phyloP scores from a whole-genome alignment of 129 eudicot species.

The carrot (Daucus carota) region DH1_v3.0 NC_030381.2:48899501-48900000 shows the following conservation, averaged over 20 bases:
- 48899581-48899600: constrained; percentile 97
- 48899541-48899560: constrained; percentile 96
- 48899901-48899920: too few species aligned
- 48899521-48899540: constrained; percentile 95
- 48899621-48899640: constrained; percentile 92
- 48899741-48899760: constrained; percentile 83
- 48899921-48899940: background rate
- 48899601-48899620: constrained; percentile 80
- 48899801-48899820: constrained; percentile 64
- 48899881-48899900: background rate
- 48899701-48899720: constrained; percentile 94
- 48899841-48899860: background rate
- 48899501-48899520: constrained; percentile 87
- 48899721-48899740: constrained; percentile 88
- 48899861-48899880: background rate
- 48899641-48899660: constrained; percentile 99
- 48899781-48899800: constrained; percentile 79
- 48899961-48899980: too few species aligned
- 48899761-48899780: constrained; percentile 87
- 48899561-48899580: constrained; percentile 95
- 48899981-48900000: background rate
- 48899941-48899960: too few species aligned
- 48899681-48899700: constrained; percentile 89
- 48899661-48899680: constrained; percentile 86
- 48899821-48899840: constrained; percentile 7